phyloP scores from a whole-genome alignment of 2,329 filamentous ascomycete species.

The Fusarium sororula region DNA sequence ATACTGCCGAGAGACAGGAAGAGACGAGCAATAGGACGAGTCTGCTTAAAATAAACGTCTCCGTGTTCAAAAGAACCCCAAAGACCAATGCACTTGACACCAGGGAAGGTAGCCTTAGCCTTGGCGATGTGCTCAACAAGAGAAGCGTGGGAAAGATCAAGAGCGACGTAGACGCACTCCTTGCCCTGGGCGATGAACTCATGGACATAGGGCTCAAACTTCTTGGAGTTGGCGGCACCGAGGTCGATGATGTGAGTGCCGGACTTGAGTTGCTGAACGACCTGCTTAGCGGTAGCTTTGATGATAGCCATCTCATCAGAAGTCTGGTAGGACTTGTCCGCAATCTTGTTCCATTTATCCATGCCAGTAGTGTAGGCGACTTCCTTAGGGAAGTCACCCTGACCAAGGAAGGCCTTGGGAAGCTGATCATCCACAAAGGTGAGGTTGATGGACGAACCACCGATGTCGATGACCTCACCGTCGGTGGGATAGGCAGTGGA shows the following conservation, averaged over 20 bases:
- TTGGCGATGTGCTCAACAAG: slow-evolving; percentile 23
- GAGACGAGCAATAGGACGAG: not conserved
- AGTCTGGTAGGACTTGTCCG: slow-evolving; percentile 36
- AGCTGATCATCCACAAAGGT: slow-evolving; percentile 26
- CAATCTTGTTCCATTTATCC: slow-evolving; percentile 28
- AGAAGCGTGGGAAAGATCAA: slow-evolving; percentile 25
- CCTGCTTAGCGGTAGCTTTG: slow-evolving; percentile 15
- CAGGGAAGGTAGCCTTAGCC: slow-evolving; percentile 30
- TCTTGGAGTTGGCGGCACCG: slow-evolving; percentile 33
- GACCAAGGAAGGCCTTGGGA: slow-evolving; percentile 18
- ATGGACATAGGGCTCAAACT: slow-evolving; percentile 34
- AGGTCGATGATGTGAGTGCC: slow-evolving; percentile 37
- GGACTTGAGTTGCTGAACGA: slow-evolving; percentile 17
- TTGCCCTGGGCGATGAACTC: slow-evolving; percentile 33
- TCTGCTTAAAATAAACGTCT: slow-evolving; percentile 26
- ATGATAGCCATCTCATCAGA: slow-evolving; percentile 34
- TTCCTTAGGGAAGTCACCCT: slow-evolving; percentile 41
- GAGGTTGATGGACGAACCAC: slow-evolving; percentile 18
- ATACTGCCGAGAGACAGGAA: slow-evolving; percentile 37
- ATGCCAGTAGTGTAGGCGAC: slow-evolving; percentile 35
- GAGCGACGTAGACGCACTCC: slow-evolving; percentile 32
- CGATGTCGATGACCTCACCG: slow-evolving; percentile 31
- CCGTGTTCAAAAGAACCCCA: slow-evolving; percentile 38
- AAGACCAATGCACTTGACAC: slow-evolving; percentile 24
- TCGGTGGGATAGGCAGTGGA: not conserved